Evolutionary conservation across 805 yeast genomes (phyloP), one percentile per base, ranked within the genome.

Genomic region (Metschnikowia proteae): DNA sequence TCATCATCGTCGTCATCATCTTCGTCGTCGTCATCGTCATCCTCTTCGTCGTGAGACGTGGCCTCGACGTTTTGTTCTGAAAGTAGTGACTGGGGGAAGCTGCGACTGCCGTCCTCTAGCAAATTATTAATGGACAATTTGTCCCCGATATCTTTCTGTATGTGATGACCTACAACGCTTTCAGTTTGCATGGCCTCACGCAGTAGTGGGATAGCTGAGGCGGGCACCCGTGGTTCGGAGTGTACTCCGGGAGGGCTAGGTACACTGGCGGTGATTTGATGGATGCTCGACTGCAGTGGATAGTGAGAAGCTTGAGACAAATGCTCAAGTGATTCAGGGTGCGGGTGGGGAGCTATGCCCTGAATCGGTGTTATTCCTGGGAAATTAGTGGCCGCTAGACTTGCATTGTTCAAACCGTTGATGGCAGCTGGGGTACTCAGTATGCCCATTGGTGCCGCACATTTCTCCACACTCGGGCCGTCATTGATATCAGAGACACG

Each of bases 1-100:
- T 38, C 45, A 13, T 28, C 50, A 6, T 33, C 41, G 7, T 41
- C 38, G 13, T 36, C 51, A 4, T 45, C 39, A 10, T 38, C 51
- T 6, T 38, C 39, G 2, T 38, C 31, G 1, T 35, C 38, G 0
- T 33, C 37, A 7, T 32, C 30, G 6, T 33, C 45, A 33, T 32
- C 38, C 6, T 42, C 45, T 8, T 41, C 37, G 6, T 31, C 37
- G 30, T 31, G 41, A 13, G 13, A 38, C 26, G 32, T 27, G 10
- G 41, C 8, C 7, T 38, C 41, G 9, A 30, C 11, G 13, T 26
- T 37, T n/a, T 37, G 39, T 9, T 37, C 39, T 6, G 32, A 27
- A 17, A n/a, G 4, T 3, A 17, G 41, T 27, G 23, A 3, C 25
- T 13, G 41, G 32, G 30, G n/a, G 9, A 13, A 9, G 11, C 6